Conservation (phyloP, 2,329 filamentous ascomycete genomes). For the Fusarium graminum region DNA sequence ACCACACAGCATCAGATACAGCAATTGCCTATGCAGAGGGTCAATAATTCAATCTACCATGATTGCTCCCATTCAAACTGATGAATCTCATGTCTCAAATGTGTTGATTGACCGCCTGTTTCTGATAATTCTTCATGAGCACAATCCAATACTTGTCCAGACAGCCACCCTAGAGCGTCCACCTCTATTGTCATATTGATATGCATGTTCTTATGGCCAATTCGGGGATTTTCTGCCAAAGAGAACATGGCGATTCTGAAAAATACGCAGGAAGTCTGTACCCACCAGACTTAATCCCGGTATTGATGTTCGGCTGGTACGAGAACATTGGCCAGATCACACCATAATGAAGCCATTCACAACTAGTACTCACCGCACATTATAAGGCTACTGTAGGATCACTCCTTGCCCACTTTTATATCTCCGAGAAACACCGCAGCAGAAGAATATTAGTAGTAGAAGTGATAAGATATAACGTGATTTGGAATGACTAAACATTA, state of each 20-base stretch:
- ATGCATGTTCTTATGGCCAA: constrained; percentile 5
- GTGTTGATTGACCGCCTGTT: neutral
- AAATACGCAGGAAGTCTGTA: neutral
- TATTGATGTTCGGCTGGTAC: constrained; percentile 32
- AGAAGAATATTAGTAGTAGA: constrained; percentile 8
- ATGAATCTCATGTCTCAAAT: neutral
- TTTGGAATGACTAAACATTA: neutral
- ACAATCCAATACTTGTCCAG: neutral
- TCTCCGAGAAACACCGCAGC: constrained; percentile 6
- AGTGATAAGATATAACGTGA: constrained; percentile 7
- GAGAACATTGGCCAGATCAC: constrained; percentile 37
- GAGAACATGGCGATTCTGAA: constrained; percentile 16
- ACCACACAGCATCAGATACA: neutral
- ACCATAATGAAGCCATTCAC: constrained; percentile 40
- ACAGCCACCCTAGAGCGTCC: constrained; percentile 26
- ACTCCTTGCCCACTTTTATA: constrained; percentile 4
- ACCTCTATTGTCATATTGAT: constrained; percentile 9
- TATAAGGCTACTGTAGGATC: constrained; percentile 22
- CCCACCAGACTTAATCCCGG: constrained; percentile 20
- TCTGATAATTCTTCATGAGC: neutral
- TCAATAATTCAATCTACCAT: neutral
- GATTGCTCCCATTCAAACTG: neutral
- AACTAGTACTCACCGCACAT: constrained; percentile 20
- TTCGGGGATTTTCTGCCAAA: constrained; percentile 11
- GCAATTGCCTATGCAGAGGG: neutral